Conservation (phyloP, 2,329 filamentous ascomycete genomes). For the Pyrenophora seminiperda region DNA sequence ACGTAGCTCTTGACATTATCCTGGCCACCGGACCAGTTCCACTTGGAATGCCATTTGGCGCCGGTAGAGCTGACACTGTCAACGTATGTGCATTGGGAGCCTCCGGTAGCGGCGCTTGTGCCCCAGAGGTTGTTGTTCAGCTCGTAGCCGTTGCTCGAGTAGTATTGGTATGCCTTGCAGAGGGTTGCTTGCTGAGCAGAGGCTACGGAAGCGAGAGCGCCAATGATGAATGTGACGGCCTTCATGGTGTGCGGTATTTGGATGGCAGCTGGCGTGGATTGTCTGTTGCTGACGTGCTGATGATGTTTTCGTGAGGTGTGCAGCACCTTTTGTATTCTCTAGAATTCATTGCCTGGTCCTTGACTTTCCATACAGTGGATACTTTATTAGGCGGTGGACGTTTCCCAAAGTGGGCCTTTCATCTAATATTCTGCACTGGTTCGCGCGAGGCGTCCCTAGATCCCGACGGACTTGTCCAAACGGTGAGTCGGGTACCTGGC, state of each 20-base stretch:
- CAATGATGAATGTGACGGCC: slow-evolving; percentile 8
- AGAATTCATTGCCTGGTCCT: not conserved
- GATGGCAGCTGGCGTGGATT: not conserved
- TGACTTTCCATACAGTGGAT: not conserved
- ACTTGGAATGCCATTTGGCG: slow-evolving; percentile 24
- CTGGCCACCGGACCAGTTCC: slow-evolving; percentile 26
- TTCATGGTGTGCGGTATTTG: slow-evolving; percentile 8
- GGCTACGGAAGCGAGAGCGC: slow-evolving; percentile 7
- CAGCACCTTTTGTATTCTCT: slow-evolving; percentile 7
- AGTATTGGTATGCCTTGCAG: slow-evolving; percentile 28
- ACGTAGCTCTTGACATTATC: slow-evolving; percentile 35
- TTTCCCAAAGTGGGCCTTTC: slow-evolving; percentile 5
- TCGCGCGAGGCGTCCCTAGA: slow-evolving; percentile 14
- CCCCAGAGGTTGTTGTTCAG: slow-evolving; percentile 37
- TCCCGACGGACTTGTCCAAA: slow-evolving; percentile 8
- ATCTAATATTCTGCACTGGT: slow-evolving; percentile 6
- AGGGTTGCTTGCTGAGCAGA: slow-evolving; percentile 16
- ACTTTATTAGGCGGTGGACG: slow-evolving; percentile 15
- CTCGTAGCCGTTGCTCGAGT: slow-evolving; percentile 27
- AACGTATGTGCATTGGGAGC: slow-evolving; percentile 28
- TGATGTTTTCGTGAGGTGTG: not conserved
- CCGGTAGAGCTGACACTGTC: slow-evolving; percentile 20
- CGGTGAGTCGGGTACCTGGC: not conserved
- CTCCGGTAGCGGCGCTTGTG: slow-evolving; percentile 17
- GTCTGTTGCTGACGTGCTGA: not conserved